phyloP scores from a whole-genome alignment of 441 rosid genomes.

The Aleurites moluccanus region DNA sequence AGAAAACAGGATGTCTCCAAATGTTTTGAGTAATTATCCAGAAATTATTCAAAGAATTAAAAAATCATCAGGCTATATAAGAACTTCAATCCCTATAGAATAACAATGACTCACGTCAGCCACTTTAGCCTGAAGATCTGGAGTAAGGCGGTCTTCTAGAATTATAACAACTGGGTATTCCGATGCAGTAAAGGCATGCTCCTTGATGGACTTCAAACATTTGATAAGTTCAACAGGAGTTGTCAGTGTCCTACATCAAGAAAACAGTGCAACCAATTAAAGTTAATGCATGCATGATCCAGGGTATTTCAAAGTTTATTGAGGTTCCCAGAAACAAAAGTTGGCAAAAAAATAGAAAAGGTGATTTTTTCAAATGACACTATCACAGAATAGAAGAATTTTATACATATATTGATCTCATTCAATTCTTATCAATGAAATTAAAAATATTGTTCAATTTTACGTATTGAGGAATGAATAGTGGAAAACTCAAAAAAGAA shows the following conservation, averaged over 20 bases:
- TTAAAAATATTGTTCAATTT: not conserved
- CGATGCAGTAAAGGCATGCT: conserved; percentile 72
- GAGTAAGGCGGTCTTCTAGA: conserved; percentile 92
- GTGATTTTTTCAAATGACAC: not conserved
- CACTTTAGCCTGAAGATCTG: conserved; percentile 83
- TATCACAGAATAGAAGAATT: not conserved
- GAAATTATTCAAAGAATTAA: conserved; percentile 16
- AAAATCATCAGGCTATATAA: conserved; percentile 22
- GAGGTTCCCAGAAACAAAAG: not conserved
- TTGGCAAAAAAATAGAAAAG: not conserved
- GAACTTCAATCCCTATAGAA: conserved; percentile 11
- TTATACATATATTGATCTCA: not conserved
- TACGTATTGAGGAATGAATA: not conserved
- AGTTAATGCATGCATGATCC: not conserved
- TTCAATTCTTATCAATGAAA: not conserved
- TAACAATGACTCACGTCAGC: conserved; percentile 54
- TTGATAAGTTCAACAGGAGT: conserved; percentile 76
- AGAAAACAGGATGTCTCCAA: conserved; percentile 72
- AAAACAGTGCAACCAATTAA: conserved; percentile 2
- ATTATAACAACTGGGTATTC: conserved; percentile 87
- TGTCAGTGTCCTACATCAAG: conserved; percentile 69
- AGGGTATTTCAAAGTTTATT: not conserved
- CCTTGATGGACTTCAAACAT: conserved; percentile 73
- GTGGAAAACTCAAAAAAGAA: not conserved
- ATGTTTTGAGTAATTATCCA: conserved; percentile 77